A percentile compares a stretch with the other conserved stretches of the same genome.
Conservation (phyloP, 352 stramenopile genomes). For the Phytopythium litorale region DNA sequence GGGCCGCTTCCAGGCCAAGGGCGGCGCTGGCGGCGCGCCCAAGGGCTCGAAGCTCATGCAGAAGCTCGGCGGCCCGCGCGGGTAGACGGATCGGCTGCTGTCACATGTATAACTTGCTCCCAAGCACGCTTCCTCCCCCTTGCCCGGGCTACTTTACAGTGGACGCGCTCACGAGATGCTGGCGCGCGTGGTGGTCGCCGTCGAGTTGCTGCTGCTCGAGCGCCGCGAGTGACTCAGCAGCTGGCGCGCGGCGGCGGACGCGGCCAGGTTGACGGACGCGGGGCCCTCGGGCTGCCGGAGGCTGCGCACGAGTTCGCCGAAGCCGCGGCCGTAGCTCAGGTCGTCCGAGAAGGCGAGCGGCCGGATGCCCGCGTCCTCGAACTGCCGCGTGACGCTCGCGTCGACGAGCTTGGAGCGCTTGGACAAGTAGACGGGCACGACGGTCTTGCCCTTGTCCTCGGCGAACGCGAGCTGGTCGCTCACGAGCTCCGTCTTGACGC, state of each 20-base stretch:
- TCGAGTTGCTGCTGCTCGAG: conserved; percentile 9
- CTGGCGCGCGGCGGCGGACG: conserved; percentile 29
- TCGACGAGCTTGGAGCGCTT: conserved; percentile 43
- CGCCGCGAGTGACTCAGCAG: conserved; percentile 27
- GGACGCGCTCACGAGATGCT: conserved; percentile 20
- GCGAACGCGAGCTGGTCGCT: conserved; percentile 82
- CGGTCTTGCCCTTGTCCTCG: conserved; percentile 75
- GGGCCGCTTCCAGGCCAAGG: conserved; percentile 29
- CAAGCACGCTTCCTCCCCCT: background rate
- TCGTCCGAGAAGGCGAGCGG: conserved; percentile 57
- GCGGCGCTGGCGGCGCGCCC: conserved; percentile 21
- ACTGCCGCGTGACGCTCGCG: conserved; percentile 22
- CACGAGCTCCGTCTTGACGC: conserved; percentile 74
- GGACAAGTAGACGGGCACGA: conserved; percentile 72
- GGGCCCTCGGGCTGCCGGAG: conserved; percentile 22
- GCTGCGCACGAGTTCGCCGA: conserved; percentile 49
- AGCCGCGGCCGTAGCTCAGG: conserved; percentile 59
- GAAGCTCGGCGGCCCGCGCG: conserved; percentile 46
- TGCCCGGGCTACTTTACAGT: too few relatives aligned
- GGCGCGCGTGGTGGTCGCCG: conserved; percentile 6
- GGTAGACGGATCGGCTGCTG: background rate
- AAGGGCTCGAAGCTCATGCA: conserved; percentile 68
- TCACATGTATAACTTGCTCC: background rate
- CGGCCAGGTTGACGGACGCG: conserved; percentile 24
- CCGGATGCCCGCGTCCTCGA: conserved; percentile 29